Base-by-base conservation (phyloP, 805 yeast species). In the Candida broadrunensis region DNA sequence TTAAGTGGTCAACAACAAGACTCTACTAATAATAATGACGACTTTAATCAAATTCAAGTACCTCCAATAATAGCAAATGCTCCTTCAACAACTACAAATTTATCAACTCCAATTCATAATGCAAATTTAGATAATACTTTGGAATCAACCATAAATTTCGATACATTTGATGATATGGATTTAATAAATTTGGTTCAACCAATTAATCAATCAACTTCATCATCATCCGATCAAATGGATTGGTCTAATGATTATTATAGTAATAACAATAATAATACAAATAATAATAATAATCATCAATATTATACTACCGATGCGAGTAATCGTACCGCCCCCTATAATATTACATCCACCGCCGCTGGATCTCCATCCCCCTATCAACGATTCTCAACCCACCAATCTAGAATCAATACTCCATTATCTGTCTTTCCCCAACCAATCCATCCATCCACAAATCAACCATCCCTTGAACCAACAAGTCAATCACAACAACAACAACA, bases 1-100 rank as follows among this genome's bases (percentile, higher is more conserved):
- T 46, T 63, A 30, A 11, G 32, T 25, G 32, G 18, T 26, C 29
- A 26, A 26, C 29, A 26, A 26, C 29, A 26, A 13, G 9, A 9
- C 9, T 7, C 24, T 9, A 6, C 6, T 6, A 7, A 7, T 6
- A 21, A 6, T 9, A 6, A 6, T 9, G 9, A 7, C 9, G 24
- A 21, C 9, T 21, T 21, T 7, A 7, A 26, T 26, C 29, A 26
- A 15, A 15, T 8, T 15, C 32, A 29, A 29, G 18, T 14, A 5
- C 24, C 24, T 21, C 24, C 24, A 11, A 8, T 7, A 13, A 5
- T 11, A 25, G n/a, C 6, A 25, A 8, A 25, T 7, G 14, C 6
- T 25, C 9, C 6, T 6, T 9, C 9, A 6, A 6, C 6, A 7
- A 21, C 24, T 9, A 6, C 6, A 21, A 6, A 7, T 6, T 9